Conservation (phyloP, 257 asterid genomes). For the Salvia rosmarinus region DNA sequence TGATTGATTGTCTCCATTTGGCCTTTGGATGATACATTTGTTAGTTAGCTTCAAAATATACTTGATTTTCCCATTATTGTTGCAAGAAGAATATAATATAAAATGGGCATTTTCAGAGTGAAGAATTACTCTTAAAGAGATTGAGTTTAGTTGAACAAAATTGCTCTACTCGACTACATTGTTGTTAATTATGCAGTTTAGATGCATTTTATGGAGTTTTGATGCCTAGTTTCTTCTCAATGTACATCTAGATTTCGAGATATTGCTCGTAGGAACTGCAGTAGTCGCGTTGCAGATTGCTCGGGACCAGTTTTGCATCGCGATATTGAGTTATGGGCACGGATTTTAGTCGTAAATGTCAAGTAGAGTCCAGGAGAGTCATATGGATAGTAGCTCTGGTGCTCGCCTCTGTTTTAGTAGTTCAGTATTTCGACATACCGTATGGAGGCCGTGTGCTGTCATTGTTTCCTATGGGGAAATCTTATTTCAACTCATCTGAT, state of each 20-base stretch:
- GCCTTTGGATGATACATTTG: background rate
- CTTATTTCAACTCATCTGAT: conserved; percentile 18
- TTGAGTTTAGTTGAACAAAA: background rate
- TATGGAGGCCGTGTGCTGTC: conserved; percentile 43
- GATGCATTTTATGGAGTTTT: background rate
- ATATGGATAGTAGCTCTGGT: conserved; percentile 49
- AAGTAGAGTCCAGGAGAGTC: conserved; percentile 43
- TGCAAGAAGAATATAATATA: background rate
- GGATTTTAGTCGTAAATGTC: conserved; percentile 29
- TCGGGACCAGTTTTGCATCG: background rate
- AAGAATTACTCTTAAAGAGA: background rate
- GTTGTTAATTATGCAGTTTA: background rate
- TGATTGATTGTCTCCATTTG: background rate
- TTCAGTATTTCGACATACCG: conserved; percentile 61
- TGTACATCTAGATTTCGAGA: background rate
- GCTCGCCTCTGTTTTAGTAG: conserved; percentile 47
- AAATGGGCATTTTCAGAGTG: background rate
- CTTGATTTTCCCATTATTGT: background rate
- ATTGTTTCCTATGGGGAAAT: conserved; percentile 38
- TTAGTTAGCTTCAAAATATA: too few species aligned
- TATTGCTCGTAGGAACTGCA: background rate
- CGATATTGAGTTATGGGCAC: conserved; percentile 37
- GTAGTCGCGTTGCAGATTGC: background rate
- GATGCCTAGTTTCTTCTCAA: background rate
- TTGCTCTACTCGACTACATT: background rate